Evolutionary conservation across 2,329 filamentous ascomycete species (phyloP), one percentile per base, ranked within the genome.

Genomic region (Fusarium euwallaceae): DNA sequence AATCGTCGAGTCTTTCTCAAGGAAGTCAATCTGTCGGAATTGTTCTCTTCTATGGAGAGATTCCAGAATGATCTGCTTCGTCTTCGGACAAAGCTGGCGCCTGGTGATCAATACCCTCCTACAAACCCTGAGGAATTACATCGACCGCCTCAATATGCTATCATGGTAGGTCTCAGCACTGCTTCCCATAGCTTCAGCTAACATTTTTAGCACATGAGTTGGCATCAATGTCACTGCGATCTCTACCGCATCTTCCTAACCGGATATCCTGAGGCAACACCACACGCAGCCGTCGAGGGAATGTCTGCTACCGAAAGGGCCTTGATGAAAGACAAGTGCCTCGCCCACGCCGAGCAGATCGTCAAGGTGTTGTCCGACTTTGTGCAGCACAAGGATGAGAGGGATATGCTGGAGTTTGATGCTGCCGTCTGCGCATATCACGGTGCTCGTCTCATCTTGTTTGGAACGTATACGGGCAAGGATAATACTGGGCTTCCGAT

Each of bases 361-460:
- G 79, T 85, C 20, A 79, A 80, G 16, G 64, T 78, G 14, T n/a
- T 80, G 10, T 80, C 82, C 10, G 79, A 78, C 34, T 84, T 85
- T 67, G 79, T 84, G 6, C 75, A 79, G 34, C 67, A 78, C n/a
- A 80, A 80, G 17, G 68, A 79, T 6, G 76, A 75, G 11, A 68
- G 69, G 1, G 73, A 79, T 6, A 79, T 83, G 12, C 77, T 86
- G 0, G 84, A 86, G 61, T 82, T 83, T 36, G 84, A 86, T 51
- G 81, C 80, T 0, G 84, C 84, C 6, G 83, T 86, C 2, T 86
- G 84, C 41, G 84, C 82, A 1, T 86, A 86, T 32, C 84, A 86
- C 39, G 81, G 82, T 5, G 81, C 83, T 1, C 80, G 84, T 1
- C 75, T 86, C 2, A 77, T 85, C 1, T 74, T 85, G 17, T 85